Evolutionary conservation across 495 filamentous ascomycete genomes (phyloP).

Genomic region (Aspergillus taichungensis): DNA sequence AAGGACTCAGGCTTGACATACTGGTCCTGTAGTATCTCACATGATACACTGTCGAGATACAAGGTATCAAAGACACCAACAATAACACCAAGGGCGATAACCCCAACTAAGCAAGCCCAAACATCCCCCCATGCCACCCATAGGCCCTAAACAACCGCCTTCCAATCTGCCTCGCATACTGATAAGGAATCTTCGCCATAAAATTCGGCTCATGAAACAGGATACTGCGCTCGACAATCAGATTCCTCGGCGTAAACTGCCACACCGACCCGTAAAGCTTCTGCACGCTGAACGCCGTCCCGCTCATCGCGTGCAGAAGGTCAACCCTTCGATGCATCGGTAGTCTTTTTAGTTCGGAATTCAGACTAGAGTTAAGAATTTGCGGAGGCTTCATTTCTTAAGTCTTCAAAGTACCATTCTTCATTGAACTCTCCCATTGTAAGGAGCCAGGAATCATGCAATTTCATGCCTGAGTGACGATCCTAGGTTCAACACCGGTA

Average conservation of each 20-base stretch:
- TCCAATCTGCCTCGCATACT: slow-evolving; percentile 26
- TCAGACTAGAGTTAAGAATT: no score
- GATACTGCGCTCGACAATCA: slow-evolving; percentile 36
- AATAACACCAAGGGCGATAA: no score
- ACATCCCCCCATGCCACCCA: slow-evolving; percentile 33
- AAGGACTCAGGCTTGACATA: no score
- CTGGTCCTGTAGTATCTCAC: no score
- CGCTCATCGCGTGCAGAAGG: slow-evolving; percentile 41
- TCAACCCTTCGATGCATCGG: slow-evolving; percentile 33
- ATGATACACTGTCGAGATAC: no score
- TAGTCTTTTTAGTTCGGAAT: no score
- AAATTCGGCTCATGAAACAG: slow-evolving; percentile 49
- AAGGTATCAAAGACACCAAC: no score
- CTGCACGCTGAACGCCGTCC: slow-evolving; percentile 34
- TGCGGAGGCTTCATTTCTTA: no score
- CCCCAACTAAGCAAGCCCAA: slow-evolving; percentile 1
- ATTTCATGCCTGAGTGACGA: no score
- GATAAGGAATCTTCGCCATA: slow-evolving; percentile 36
- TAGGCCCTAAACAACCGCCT: slow-evolving; percentile 35
- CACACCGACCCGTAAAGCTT: slow-evolving; percentile 46
- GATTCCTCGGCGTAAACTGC: slow-evolving; percentile 33
- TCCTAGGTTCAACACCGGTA: slow-evolving; percentile 2
- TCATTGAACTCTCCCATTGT: no score
- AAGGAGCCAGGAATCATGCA: no score
- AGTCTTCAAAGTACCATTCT: no score